Evolutionary conservation across 306 rosid genomes (phyloP), one percentile per base, ranked within the genome.

Genomic region (Gastrolobium bilobum): DNA sequence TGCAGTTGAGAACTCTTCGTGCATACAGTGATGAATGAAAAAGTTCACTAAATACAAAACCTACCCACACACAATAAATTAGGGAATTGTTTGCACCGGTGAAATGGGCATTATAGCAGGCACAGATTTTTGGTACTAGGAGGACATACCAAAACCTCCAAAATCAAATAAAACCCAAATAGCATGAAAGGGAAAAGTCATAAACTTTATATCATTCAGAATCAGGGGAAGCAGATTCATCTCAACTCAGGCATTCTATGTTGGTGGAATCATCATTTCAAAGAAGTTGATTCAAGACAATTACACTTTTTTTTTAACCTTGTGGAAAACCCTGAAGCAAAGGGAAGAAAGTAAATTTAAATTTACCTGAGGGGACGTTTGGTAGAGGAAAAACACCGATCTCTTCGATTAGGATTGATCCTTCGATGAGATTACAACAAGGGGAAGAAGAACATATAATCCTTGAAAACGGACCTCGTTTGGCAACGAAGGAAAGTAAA

Each of bases 311-410:
- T 20, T 38, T 67, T 30, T 47, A 0, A 65, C 54, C 3, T 13
- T 14, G 40, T 51, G 40, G 59, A 50, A 66, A 79, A 76, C 83
- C 83, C 77, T 62, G 71, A 42, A 50, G 68, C 14, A 61, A 54
- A 57, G 64, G 8, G 58, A 43, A 54, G 65, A 75, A 63, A 61
- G 75, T 2, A 50, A 70, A 70, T 31, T 86, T 48, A 86, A 70
- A 70, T 31, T 86, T 48, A 86, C 84, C 84, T 13, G 26, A 2
- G n/a, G n/a, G n/a, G n/a, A n/a, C n/a, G n/a, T n/a, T n/a, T n/a
- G n/a, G n/a, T n/a, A n/a, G n/a, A n/a, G n/a, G 68, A 30, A n/a
- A 69, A 75, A 44, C 77, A 1, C 30, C 47, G 50, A 73, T 58
- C 34, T 11, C 52, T 48, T 38, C 13, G 35, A 52, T 51, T 13